Base-by-base conservation (phyloP, 352 stramenopile genomes). In the Globisporangium echinulatum region DNA sequence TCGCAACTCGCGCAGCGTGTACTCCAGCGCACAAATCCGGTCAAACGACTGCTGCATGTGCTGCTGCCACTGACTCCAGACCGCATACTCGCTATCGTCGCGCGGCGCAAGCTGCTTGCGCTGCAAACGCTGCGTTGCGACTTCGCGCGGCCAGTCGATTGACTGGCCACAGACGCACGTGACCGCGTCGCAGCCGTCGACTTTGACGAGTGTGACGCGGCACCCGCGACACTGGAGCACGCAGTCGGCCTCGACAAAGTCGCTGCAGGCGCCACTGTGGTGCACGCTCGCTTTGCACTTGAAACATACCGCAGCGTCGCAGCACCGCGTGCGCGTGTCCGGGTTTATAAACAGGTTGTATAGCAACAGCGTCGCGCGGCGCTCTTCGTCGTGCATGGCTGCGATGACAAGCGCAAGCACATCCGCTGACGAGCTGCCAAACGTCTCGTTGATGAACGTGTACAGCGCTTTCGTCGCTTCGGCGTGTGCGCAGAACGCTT, bases 201-300 rank as follows among this genome's bases (percentile, higher is more conserved):
- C 73, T 59, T 84, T 88, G 5, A 88, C 75, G 7, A 88, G 64
- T 13, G 74, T 85, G 36, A 85, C 78, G 19, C 66, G 71, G 54
- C 78, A 88, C 5, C 73, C 69, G 3, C 67, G 69, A 44, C 78
- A 88, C 58, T 85, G 69, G 13, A 85, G 62, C 54, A 88, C 66
- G 40, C 61, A 73, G 36, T 82, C 61, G 44, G 79, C 74, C 52
- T 85, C 71, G 37, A 76, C 48, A 48, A 88, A 88, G 63, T 88
- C 78, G 33, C 61, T 47, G 50, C 78, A 88, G n/a, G 72, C 36
- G 38, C 74, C 75, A 25, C 69, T 59, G 54, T 85, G 73, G 55
- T 85, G 75, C 47, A 64, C 54, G 4, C 58, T 68, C 0, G 67
- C 61, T 58, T 88, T 88, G 69, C 78, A 88, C 52, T 88, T 88